A percentile compares a stretch with the other conserved stretches of the same genome.
Conservation (phyloP, 768 basidiomycete genomes). For the Kwoniella botswanensis region DNA sequence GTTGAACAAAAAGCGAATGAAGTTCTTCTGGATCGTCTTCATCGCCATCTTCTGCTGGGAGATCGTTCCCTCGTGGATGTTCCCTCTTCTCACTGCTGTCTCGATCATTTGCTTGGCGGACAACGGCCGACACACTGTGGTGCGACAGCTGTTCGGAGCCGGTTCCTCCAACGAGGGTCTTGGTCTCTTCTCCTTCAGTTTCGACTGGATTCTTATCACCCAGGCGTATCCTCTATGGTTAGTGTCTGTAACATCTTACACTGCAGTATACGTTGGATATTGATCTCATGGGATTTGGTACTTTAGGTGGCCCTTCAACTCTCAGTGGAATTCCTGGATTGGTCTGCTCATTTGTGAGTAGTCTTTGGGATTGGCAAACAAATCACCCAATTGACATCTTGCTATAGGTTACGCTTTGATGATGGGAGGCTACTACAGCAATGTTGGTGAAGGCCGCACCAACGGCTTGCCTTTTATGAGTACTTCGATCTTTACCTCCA, state of each 20-base stretch:
- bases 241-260: neutral
- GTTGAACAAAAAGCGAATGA: conserved; percentile 64
- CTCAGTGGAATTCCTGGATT: conserved; percentile 58
- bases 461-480: conserved; percentile 61
- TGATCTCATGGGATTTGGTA: neutral
- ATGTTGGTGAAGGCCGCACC: conserved; percentile 63
- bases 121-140: conserved; percentile 62
- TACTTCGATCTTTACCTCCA: conserved; percentile 62
- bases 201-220: conserved; percentile 69
- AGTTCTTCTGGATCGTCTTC: conserved; percentile 65
- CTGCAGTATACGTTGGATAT: neutral
- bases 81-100: conserved; percentile 69
- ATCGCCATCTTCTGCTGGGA: conserved; percentile 65
- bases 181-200: conserved; percentile 66
- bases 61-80: conserved; percentile 55
- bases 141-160: conserved; percentile 68
- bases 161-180: conserved; percentile 66
- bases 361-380: neutral
- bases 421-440: conserved; percentile 60
- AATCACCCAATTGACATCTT: neutral
- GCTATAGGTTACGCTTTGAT: conserved; percentile 59
- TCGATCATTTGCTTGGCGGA: conserved; percentile 69
- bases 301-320: conserved; percentile 63
- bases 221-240: conserved; percentile 65
- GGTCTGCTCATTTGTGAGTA: conserved; percentile 64